Evolutionary conservation across 2,329 filamentous ascomycete species (phyloP), one percentile per base, ranked within the genome.

Genomic region (Gaeumannomyces tritici): DNA sequence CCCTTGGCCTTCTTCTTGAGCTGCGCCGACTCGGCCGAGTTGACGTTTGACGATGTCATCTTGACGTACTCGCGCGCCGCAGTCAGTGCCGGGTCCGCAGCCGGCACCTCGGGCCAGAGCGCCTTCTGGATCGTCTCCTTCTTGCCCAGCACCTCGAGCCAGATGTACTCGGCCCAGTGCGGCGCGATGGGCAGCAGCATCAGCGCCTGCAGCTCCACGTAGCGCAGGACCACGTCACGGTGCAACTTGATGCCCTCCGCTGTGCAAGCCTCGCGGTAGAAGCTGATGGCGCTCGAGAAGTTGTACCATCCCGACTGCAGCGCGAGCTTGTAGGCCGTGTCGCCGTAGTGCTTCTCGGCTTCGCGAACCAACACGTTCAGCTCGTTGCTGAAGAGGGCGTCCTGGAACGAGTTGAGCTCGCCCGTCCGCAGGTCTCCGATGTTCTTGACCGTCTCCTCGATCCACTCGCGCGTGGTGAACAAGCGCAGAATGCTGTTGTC

Each of bases 121-220:
- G 90, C 91, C 61, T 87, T 85, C 77, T 98, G 93, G 69, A 99
- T 85, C 9, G 89, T 89, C 62, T 81, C 77, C 47, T 83, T 74
- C 79, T 90, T 92, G 73, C 89, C 85, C 64, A 99, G 85, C 2
- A 98, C 86, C 76, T 98, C 93, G 62, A 89, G 85, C 91, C 92
- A 98, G 72, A 99, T 86, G 76, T 96, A 89, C 73, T 99, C 95
- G 58, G 91, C 82, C 89, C 92, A 98, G 76, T 99, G 95, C 63
- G 95, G 93, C 2, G 93, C 88, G 65, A 98, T 87, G 61, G 92
- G 89, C 3, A 89, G 83, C 68, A 98, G 79, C 70, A 97, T 81
- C 57, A 73, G 70, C 3, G 72, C 71, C 67, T 74, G 93, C 26
- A 96, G 82, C 76, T 96, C 89, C 67, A 96, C 86, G 76, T 95